These are phyloP conservation scores for Podospora fimiseda DNA, from an alignment of 495 filamentous ascomycete genomes.

Conservation along the genomic window DNA sequence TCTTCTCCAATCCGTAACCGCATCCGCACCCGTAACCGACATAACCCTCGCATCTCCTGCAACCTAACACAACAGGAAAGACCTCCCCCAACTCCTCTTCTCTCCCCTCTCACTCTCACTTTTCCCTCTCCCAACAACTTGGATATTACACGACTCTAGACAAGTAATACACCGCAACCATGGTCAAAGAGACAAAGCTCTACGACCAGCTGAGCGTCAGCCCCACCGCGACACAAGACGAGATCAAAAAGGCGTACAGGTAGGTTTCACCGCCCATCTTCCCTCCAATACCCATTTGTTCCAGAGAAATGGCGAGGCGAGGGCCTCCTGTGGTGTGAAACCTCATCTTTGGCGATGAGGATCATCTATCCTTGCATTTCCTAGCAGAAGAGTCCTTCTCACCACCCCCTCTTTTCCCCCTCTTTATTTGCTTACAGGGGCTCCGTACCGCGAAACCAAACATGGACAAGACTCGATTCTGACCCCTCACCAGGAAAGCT, in stretches of 20 bases:
- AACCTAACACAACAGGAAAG: conserved; percentile 13
- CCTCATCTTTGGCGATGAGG: no score
- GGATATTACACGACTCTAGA: background rate
- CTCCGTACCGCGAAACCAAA: background rate
- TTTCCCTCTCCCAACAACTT: background rate
- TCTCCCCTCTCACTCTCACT: background rate
- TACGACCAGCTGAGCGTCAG: conserved; percentile 74
- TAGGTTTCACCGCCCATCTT: conserved; percentile 36
- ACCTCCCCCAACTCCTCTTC: background rate
- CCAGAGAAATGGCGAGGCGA: background rate
- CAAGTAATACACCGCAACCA: conserved; percentile 33
- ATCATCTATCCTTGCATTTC: no score
- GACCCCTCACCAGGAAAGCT: conserved; percentile 55
- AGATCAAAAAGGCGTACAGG: conserved; percentile 96
- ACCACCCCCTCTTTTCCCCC: conserved; percentile 3
- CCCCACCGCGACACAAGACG: conserved; percentile 75
- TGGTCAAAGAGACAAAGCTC: conserved; percentile 84
- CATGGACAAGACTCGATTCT: conserved; percentile 7
- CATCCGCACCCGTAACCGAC: background rate
- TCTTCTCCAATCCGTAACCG: conserved; percentile 10
- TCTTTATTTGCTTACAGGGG: background rate
- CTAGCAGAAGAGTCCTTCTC: no score
- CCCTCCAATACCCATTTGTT: background rate
- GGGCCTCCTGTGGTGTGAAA: conserved; percentile 4
- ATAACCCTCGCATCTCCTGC: conserved; percentile 4